Evolutionary conservation across 345 rosid genomes (phyloP).

Genomic region (Rhizophora mangle): DNA sequence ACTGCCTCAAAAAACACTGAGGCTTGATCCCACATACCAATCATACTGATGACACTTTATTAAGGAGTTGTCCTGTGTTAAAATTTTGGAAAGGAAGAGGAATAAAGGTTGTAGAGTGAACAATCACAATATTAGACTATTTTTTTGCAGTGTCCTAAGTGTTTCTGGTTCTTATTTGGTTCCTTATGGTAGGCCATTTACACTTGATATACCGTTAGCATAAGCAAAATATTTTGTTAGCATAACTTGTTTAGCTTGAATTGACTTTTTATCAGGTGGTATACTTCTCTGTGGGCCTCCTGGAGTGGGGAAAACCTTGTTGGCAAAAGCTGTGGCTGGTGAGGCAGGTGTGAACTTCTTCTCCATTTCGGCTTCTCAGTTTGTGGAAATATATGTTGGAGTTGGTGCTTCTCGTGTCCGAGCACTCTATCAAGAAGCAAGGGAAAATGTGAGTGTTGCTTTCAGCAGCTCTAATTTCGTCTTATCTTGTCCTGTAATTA

Average conservation of each 20-base stretch:
- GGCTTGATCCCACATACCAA: background rate
- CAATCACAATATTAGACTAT: background rate
- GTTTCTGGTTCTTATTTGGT: no score
- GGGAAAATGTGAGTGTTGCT: slow-evolving; percentile 54
- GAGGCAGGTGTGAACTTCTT: slow-evolving; percentile 97
- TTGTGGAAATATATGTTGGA: slow-evolving; percentile 94
- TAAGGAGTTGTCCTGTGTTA: background rate
- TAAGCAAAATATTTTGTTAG: slow-evolving; percentile 1
- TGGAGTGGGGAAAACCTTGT: slow-evolving; percentile 89
- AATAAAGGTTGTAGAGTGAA: background rate
- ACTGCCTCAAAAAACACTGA: background rate
- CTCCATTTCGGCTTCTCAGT: slow-evolving; percentile 96
- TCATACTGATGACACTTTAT: background rate
- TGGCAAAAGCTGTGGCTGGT: slow-evolving; percentile 98
- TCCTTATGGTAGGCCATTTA: no score
- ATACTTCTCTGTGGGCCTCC: slow-evolving; percentile 96
- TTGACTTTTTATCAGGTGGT: slow-evolving; percentile 58
- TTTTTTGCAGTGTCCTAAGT: no score
- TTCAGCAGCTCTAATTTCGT: slow-evolving; percentile 7
- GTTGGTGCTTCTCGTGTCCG: slow-evolving; percentile 96
- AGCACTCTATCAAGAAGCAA: slow-evolving; percentile 90
- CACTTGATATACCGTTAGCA: background rate
- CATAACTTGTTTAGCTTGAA: slow-evolving; percentile 13
- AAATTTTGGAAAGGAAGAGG: background rate
- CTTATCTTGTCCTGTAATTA: background rate